A percentile compares a stretch with the other conserved stretches of the same genome.
phyloP scores from a whole-genome alignment of 225 moss, liverwort and hornwort genomes.

The Sphagnum tenellum region DNA sequence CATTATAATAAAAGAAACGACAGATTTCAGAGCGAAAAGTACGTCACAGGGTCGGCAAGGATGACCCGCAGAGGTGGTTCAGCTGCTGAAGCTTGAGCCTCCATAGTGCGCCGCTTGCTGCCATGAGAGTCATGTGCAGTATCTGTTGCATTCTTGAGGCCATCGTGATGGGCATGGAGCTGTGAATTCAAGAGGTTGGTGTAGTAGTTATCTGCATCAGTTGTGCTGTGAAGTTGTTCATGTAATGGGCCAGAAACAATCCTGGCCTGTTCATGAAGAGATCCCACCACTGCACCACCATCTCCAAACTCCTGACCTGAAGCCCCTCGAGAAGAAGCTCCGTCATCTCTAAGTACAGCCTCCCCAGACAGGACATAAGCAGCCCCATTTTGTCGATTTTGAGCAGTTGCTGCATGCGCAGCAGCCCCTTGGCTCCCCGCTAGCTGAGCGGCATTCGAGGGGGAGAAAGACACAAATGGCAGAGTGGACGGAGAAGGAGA shows the following conservation, averaged over 20 bases:
- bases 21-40: conserved; percentile 8
- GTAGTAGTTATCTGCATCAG: conserved; percentile 84
- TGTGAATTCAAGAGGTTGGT: conserved; percentile 78
- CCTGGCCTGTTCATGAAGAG: conserved; percentile 53
- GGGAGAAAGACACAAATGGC: conserved; percentile 52
- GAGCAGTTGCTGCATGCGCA: conserved; percentile 27
- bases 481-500: conserved; percentile 40
- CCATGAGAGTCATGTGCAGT: conserved; percentile 30
- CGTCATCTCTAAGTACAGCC: conserved; percentile 21
- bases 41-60: conserved; percentile 91
- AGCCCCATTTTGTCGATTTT: conserved; percentile 59
- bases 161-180: conserved; percentile 18
- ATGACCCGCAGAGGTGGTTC: conserved; percentile 73
- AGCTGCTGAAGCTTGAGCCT: conserved; percentile 42
- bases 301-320: conserved; percentile 45
- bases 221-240: conserved; percentile 50
- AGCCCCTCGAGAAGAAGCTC: conserved; percentile 49
- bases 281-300: conserved; percentile 38
- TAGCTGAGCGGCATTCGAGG: conserved; percentile 40
- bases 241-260: conserved; percentile 43
- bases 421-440: conserved; percentile 27
- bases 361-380: conserved; percentile 31
- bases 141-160: conserved; percentile 44
- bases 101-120: conserved; percentile 53
- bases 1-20: too few relatives aligned